Percentiles rank a stretch among this genome's conserved stretches.
These are phyloP conservation scores for Chalaropsis ovoidea DNA, from an alignment of 2,329 filamentous ascomycete species.

Conservation along the genomic window DNA sequence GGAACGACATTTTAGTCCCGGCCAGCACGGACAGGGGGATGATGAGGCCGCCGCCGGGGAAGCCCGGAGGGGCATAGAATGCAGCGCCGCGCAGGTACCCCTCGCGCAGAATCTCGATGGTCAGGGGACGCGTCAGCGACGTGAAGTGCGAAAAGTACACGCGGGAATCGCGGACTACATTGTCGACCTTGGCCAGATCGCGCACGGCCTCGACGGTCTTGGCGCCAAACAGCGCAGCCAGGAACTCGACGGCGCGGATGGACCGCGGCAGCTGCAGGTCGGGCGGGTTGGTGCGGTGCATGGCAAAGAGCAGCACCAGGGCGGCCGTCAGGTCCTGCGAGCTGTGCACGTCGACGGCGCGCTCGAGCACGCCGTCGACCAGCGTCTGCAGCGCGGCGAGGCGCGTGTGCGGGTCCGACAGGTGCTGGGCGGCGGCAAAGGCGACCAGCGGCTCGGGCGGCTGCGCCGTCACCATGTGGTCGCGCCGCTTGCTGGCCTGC, in stretches of 20 bases:
- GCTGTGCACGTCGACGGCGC: constrained; percentile 14
- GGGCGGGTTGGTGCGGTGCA: constrained; percentile 16
- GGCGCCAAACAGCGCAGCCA: constrained; percentile 12
- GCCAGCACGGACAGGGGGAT: constrained; percentile 18
- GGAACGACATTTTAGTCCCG: constrained; percentile 15
- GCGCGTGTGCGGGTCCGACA: constrained; percentile 14
- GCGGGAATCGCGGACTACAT: neutral
- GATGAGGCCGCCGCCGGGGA: constrained; percentile 20
- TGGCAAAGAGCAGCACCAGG: constrained; percentile 17
- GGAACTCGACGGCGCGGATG: constrained; percentile 2
- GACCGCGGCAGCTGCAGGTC: constrained; percentile 15
- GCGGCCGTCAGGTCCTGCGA: constrained; percentile 19
- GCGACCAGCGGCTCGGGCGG: constrained; percentile 23
- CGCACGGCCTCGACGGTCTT: neutral
- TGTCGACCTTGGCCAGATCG: neutral
- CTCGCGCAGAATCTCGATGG: constrained; percentile 13
- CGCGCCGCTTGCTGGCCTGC: constrained; percentile 14
- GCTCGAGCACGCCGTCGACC: constrained; percentile 12
- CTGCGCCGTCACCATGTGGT: constrained; percentile 21
- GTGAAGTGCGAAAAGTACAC: constrained; percentile 24
- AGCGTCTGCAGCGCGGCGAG: constrained; percentile 18
- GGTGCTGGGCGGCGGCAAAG: constrained; percentile 18
- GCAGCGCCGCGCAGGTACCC: constrained; percentile 19
- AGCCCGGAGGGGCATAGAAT: constrained; percentile 10
- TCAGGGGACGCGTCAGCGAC: neutral